A percentile compares a stretch with the other conserved stretches of the same genome.
These are phyloP conservation scores for Guyanaporus albipodus DNA, from an alignment of 768 basidiomycete genomes.

Conservation along the genomic window DNA sequence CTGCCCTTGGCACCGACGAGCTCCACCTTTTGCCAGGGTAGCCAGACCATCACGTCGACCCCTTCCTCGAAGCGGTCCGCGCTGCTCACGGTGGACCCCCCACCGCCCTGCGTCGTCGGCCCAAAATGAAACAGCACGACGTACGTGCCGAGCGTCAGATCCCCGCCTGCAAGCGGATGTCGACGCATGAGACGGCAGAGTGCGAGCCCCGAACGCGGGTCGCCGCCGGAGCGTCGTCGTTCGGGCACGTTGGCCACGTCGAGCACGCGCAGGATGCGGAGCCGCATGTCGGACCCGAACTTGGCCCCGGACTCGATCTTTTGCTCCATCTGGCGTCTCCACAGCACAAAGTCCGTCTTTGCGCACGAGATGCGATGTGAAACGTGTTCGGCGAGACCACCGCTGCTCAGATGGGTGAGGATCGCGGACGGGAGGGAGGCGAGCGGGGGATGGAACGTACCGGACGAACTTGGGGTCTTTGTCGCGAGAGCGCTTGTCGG, in stretches of 20 bases:
- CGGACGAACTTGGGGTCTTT: conserved; percentile 45
- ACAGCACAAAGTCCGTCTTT: conserved; percentile 46
- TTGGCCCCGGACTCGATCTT: conserved; percentile 28
- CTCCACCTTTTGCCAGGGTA: conserved; percentile 46
- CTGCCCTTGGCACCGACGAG: conserved; percentile 17
- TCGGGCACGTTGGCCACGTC: conserved; percentile 30
- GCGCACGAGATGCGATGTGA: conserved; percentile 40
- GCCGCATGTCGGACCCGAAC: conserved; percentile 38
- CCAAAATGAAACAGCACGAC: conserved; percentile 39
- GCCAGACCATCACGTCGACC: conserved; percentile 42
- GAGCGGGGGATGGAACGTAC: conserved; percentile 30
- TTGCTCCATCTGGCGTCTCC: conserved; percentile 50
- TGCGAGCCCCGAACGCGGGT: conserved; percentile 37
- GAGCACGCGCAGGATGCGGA: conserved; percentile 42
- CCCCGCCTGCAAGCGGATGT: conserved; percentile 14
- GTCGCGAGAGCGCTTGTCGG: conserved; percentile 46
- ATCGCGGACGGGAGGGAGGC: not conserved
- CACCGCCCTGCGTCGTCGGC: conserved; percentile 19
- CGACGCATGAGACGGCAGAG: conserved; percentile 36
- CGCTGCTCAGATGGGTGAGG: conserved; percentile 32
- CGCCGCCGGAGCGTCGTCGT: conserved; percentile 25
- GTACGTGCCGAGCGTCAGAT: conserved; percentile 26
- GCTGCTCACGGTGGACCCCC: conserved; percentile 29
- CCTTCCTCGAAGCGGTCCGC: conserved; percentile 39
- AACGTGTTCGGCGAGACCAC: conserved; percentile 52